A percentile compares a stretch with the other conserved stretches of the same genome.
phyloP scores from a whole-genome alignment of 331 rosid genomes.

The Pyracantha coccinea region DNA sequence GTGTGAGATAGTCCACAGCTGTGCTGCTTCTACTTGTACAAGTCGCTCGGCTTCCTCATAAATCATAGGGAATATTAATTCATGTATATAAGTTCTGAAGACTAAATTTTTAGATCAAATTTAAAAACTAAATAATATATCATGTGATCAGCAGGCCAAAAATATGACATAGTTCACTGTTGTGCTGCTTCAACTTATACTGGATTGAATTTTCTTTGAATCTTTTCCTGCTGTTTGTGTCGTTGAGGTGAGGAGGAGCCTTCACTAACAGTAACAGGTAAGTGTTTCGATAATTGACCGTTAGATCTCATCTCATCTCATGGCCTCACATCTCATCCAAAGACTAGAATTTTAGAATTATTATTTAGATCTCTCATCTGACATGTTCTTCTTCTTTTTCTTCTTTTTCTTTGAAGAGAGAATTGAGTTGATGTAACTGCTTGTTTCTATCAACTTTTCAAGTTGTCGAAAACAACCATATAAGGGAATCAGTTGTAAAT shows the following conservation, averaged over 20 bases:
- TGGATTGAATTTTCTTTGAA: background rate
- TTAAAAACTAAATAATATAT: too few species aligned
- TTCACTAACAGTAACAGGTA: background rate
- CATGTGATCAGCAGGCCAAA: too few species aligned
- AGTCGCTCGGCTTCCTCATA: background rate
- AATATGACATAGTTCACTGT: background rate
- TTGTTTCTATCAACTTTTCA: background rate
- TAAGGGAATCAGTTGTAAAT: background rate
- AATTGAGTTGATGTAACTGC: background rate
- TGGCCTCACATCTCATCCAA: background rate
- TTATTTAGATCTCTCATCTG: background rate
- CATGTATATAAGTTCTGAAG: too few species aligned
- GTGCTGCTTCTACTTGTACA: background rate
- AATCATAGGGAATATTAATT: background rate
- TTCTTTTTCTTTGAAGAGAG: background rate
- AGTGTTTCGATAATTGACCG: too few species aligned
- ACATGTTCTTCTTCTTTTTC: background rate
- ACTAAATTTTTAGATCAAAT: too few species aligned
- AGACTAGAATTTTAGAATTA: background rate
- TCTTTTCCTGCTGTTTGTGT: background rate
- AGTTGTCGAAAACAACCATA: background rate
- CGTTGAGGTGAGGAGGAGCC: background rate
- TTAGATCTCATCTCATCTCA: background rate
- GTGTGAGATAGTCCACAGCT: background rate
- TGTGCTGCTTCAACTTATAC: background rate